Evolutionary conservation across 176 grass and related monocot species (phyloP).

Genomic region (Zea mays): DNA sequence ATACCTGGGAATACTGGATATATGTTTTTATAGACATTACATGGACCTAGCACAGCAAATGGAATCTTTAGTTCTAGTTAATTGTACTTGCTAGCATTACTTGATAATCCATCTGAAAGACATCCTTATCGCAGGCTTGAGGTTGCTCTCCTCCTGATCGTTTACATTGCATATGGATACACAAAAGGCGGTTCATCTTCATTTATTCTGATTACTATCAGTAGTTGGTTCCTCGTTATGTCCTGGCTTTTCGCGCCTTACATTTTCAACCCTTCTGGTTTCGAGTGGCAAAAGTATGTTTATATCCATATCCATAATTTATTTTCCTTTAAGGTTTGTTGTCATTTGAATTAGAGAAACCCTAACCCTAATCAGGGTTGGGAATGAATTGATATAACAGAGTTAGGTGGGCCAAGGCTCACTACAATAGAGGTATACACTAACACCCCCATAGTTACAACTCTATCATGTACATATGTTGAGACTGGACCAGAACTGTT

Average conservation of each 20-base stretch:
- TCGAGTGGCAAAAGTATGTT: constrained; percentile 99
- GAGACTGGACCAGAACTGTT: too few relatives aligned
- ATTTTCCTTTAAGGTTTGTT: not conserved
- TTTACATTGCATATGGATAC: constrained; percentile 94
- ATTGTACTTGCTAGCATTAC: constrained; percentile 16
- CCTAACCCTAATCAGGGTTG: too few relatives aligned
- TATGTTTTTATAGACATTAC: not conserved
- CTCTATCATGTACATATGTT: too few relatives aligned
- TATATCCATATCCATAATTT: not conserved
- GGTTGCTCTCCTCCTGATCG: constrained; percentile 82
- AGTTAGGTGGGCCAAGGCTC: too few relatives aligned
- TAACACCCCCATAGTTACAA: too few relatives aligned
- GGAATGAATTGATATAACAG: too few relatives aligned
- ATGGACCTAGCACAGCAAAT: not conserved
- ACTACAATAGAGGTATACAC: too few relatives aligned
- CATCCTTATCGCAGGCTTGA: constrained; percentile 72
- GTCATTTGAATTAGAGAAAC: not conserved
- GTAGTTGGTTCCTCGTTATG: constrained; percentile 92
- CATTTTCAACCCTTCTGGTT: constrained; percentile 99
- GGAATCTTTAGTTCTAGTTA: constrained; percentile 17
- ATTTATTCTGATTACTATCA: constrained; percentile 88
- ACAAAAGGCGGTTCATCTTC: constrained; percentile 71
- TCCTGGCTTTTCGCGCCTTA: constrained; percentile 97
- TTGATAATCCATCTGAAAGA: constrained; percentile 38
- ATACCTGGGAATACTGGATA: not conserved